Base-by-base conservation (phyloP, 1,139 yeast species). In the Lodderomyces metapsilosis region DNA sequence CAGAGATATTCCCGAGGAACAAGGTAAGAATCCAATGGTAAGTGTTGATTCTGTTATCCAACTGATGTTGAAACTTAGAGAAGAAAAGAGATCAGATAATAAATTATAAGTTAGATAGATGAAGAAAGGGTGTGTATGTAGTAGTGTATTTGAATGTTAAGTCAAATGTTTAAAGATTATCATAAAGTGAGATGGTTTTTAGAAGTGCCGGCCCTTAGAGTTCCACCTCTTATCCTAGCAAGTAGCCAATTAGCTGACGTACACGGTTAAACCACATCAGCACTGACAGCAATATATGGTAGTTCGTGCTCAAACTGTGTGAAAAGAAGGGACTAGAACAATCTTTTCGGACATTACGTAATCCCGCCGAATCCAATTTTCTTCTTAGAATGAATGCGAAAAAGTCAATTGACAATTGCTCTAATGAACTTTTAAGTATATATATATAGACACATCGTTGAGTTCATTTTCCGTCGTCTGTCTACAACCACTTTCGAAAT, bases 21-120 rank as follows among this genome's bases (percentile, higher is more conserved):
- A 88, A 72, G 88, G 88, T 65, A 88, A 89, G 84, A 87, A 88
- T 54, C 96, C 83, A 43, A 85, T 88, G 56, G 79, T 87, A 45
- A 64, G 78, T 41, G 76, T 89, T 49, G 88, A 78, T 38, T 76
- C 71, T 16, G 95, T 91, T 47, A 73, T 89, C 45, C 66, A 74
- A 46, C 88, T 85, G 70, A 71, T 88, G 68, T 56, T 66, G 53
- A 71, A 59, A 36, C 79, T 87, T 69, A 81, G 78, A 66, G 80
- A 72, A 23, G 82, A 79, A 46, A 82, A 77, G 77, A 82, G 92
- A 75, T 58, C 59, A 42, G 94, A 85, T 59, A 86, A 86, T 60
- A 74, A 68, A 52, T 69, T 78, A 21, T 28, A 31, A 22, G 17
- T n/a, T n/a, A 28, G 32, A 28, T 28, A 28, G 32, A 28, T 15